Evolutionary conservation across 2,329 filamentous ascomycete genomes (phyloP), one percentile per base, ranked within the genome.

Genomic region (Fusarium temperatum): DNA sequence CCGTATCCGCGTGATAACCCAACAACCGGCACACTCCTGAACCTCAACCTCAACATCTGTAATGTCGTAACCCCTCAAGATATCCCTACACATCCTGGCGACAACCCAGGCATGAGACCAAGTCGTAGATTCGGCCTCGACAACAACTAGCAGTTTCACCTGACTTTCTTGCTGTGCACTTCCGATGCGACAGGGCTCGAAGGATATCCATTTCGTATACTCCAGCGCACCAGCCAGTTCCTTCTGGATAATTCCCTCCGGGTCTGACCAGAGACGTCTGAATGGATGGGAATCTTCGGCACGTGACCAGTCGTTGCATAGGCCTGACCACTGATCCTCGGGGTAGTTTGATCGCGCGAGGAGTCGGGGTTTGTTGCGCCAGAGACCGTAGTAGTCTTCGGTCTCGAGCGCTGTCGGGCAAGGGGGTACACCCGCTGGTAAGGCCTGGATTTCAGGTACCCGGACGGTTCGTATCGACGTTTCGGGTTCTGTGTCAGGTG

Each of bases 321-420:
- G 6, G 15, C 51, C 20, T 5, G 36, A 30, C 51, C 36, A 55
- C 3, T n/a, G 35, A 2, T 55, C 36, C 18, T 41, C 51, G 6
- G 36, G 36, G 20, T 55, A 55, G 15, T 55, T 55, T 42, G 51
- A 42, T n/a, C 51, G 36, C 8, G 51, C 51, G 20, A 55, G 12
- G 36, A 55, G 51, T 18, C 51, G 20, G 51, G 51, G 51, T 14
- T 9, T 22, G 15, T 55, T 55, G 11, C 4, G 15, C 51, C 51
- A 55, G 36, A n/a, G 24, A 8, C 51, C 51, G 24, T 55, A 55
- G 51, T 55, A 55, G 36, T 55, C 51, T 55, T 55, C 51, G 10
- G 36, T 42, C 15, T 55, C 51, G 24, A 55, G 36, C 8, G 35
- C 51, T 14, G 36, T 14, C 3, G 20, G 26, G 5, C 36, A 26